Evolutionary conservation across 257 asterid species (phyloP).

Genomic region (Penstemon davidsonii): DNA sequence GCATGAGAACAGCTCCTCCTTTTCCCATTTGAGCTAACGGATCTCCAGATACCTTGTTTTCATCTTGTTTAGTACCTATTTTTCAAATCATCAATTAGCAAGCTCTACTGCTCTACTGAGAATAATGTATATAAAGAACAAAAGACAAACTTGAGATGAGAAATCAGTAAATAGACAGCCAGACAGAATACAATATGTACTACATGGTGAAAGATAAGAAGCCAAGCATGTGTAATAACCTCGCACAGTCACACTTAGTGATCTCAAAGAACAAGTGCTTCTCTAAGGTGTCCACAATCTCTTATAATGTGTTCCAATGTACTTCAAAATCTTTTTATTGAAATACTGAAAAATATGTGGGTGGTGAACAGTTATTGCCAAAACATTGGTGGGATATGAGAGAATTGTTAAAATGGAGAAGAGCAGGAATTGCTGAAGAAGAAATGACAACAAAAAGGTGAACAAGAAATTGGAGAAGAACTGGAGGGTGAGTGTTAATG

Average conservation of each 20-base stretch:
- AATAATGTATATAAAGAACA: not conserved
- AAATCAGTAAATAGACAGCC: not conserved
- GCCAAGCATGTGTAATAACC: not conserved
- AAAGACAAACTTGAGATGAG: not conserved
- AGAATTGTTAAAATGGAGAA: not conserved
- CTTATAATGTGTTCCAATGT: not conserved
- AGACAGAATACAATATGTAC: not conserved
- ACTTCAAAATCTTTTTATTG: not conserved
- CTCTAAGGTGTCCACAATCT: not conserved
- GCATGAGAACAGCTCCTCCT: conserved; percentile 86
- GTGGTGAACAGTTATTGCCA: not conserved
- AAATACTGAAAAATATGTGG: not conserved
- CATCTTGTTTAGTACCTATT: conserved; percentile 74
- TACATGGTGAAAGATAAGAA: not conserved
- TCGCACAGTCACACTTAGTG: not conserved
- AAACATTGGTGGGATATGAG: not conserved
- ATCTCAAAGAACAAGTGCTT: not conserved
- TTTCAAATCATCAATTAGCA: not conserved
- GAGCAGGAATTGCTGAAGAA: not conserved
- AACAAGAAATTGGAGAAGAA: not conserved
- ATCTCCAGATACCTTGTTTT: conserved; percentile 60
- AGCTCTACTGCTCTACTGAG: not conserved
- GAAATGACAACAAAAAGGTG: not conserved
- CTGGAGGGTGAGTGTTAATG: not conserved
- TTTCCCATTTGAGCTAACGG: conserved; percentile 46